Evolutionary conservation across 192 early-diverging fungal species (phyloP), one percentile per base, ranked within the genome.

Genomic region (Coemansia guatemalensis): DNA sequence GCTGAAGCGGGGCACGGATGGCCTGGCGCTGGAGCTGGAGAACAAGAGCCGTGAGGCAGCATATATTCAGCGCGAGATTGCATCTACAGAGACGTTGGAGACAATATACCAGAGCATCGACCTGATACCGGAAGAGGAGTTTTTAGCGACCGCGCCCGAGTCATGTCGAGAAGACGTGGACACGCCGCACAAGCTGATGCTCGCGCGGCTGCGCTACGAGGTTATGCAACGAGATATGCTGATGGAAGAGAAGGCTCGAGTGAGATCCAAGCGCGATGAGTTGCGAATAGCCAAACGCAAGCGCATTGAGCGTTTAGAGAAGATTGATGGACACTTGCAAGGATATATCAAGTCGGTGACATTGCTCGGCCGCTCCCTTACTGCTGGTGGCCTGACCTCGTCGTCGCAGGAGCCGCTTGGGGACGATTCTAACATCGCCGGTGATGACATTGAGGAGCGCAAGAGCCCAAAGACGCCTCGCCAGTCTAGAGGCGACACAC

Each of bases 81-180:
- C 61, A 8, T 68, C 69, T 8, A 81, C 78, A 9, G 26, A 68
- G 23, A 70, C 62, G 47, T 61, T 72, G 55, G 73, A 81, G 55
- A 81, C 78, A 3, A 81, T 81, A 44, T 81, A 81, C 58, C 78
- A 81, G 58, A 61, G 55, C 50, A 81, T 81, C 7, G 69, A 74
- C 14, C 52, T 81, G 6, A 57, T 72, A 4, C 51, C 73, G n/a
- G 39, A 71, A 23, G 69, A 67, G 0, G 73, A 75, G 66, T 72
- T 68, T 30, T 20, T 64, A 50, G 64, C 51, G 12, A 35, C 50
- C 26, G 74, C 74, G 25, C 74, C 74, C 0, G 74, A 76, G 8
- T 64, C 67, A 53, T 76, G 53, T 41, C 62, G 57, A 39, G 20
- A 48, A 26, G 69, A 65, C 18, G 59, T 60, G 9, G 66, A 65